These are phyloP conservation scores for Sherardia arvensis DNA, from an alignment of 257 asterid species.

Conservation along the genomic window DNA sequence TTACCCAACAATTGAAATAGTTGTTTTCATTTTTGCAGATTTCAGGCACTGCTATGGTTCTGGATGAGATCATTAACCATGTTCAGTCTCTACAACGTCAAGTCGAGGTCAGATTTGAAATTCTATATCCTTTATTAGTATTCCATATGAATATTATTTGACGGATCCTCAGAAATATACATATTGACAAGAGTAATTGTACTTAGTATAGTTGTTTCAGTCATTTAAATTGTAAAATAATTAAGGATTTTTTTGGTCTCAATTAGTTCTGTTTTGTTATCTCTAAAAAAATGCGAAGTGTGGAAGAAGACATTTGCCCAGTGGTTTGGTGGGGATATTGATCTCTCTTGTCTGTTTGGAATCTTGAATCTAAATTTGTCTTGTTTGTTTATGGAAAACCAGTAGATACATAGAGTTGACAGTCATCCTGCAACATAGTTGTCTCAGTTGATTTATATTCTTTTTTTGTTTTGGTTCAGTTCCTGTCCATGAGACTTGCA, in stretches of 20 bases:
- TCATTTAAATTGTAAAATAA: neutral
- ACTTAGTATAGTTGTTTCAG: neutral
- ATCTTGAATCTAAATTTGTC: neutral
- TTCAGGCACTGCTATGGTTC: slow-evolving; percentile 91
- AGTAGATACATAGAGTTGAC: neutral
- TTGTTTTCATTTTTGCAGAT: slow-evolving; percentile 39
- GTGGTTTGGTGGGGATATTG: neutral
- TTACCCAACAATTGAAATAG: neutral
- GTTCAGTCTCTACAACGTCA: slow-evolving; percentile 90
- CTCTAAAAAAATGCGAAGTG: neutral
- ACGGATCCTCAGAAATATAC: neutral
- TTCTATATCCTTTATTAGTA: slow-evolving; percentile 7
- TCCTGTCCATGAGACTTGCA: slow-evolving; percentile 91
- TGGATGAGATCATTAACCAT: slow-evolving; percentile 94
- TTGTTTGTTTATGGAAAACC: neutral
- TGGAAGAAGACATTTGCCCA: neutral
- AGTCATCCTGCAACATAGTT: neutral
- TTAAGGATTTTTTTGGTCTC: neutral
- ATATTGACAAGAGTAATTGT: neutral
- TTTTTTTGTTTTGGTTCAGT: slow-evolving; percentile 12
- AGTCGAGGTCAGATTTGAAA: slow-evolving; percentile 61
- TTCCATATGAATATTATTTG: neutral
- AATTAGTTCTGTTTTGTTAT: neutral
- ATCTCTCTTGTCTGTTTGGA: neutral
- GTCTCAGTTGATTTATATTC: neutral